Evolutionary conservation across 345 rosid species (phyloP), one percentile per base, ranked within the genome.

Genomic region (Erucastrum elatum): DNA sequence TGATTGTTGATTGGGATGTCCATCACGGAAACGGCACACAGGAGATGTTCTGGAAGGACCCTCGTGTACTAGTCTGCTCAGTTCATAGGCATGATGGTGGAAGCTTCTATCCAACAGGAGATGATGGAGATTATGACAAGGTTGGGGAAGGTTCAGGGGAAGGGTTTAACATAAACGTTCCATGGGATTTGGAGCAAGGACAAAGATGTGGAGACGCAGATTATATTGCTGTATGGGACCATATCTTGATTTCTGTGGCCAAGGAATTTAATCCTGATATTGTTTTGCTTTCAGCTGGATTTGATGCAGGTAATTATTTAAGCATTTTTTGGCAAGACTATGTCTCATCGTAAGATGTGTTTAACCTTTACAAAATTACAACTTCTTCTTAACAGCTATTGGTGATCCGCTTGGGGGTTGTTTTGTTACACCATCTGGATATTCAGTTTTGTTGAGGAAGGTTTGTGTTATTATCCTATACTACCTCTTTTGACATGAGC

Each of bases 1-100:
- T 94, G 86, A 84, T 94, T 83, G 98, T 90, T 81, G 98, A 92
- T 78, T 92, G 98, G 98, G 98, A 94, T 85, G 94, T 91, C 62
- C 98, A 94, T 83, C 98, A 94, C 15, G 98, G 98, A 65, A 94
- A 94, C 78, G 95, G 97, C 66, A 94, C 98, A 33, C 97, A 94
- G 81, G 91, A 91, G 84, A 84, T 84, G 81, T 94, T 94, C 77
- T 90, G 95, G 97, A 65, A 89, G 68, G 98, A 94, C 76, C 88
- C 98, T 80, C 94, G 88, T 46, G 98, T 92, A 39, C 76, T 94
- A 49, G 89, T 94, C 86, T 94, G 92, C 89, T 94, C 98, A 63
- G 98, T 92, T 72, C 98, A 94, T 76, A 94, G 98, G 98, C 90
- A 87, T 82, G 97, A 91, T 69, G 84, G 78, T 84, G 98, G 98